Evolutionary conservation across 768 basidiomycete genomes (phyloP), one percentile per base, ranked within the genome.

Genomic region (Psilocybe subaeruginosa): DNA sequence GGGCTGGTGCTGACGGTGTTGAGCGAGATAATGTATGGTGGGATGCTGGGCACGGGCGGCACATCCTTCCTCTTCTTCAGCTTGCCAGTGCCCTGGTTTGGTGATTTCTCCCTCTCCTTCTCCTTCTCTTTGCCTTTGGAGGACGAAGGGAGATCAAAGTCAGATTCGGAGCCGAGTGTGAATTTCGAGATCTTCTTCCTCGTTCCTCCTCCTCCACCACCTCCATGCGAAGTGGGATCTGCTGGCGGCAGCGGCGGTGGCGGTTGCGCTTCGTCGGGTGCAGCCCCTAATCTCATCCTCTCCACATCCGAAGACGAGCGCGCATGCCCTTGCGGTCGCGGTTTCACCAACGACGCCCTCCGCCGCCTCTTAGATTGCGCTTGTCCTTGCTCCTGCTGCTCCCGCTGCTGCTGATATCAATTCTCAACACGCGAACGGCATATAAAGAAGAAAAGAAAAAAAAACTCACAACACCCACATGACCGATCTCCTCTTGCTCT

Each of bases 101-200:
- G 19, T 45, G 48, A 33, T 7, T 48, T 43, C 4, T 2, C 49
- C 35, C 41, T 43, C 4, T 2, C 49, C 35, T 56, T 46, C 7
- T 27, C 60, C 8, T 29, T 41, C 37, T 41, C 61, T 50, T 53
- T 57, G 16, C 30, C 48, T 4, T 30, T 31, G 14, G 57, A 46
- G 9, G 59, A 41, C 8, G 47, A 31, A n/a, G 61, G 56, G 3
- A 58, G 43, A 35, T 58, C 61, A 27, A 57, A 27, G 19, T 57
- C 56, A 17, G 56, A 57, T 9, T 57, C 30, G 30, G 23, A 47
- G 9, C 55, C 55, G 27, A 56, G 43, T 11, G 23, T 56, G 16
- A 56, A 56, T 23, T 56, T 56, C 5, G 43, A 12, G 23, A 39
- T 55, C 45, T 45, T 46, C 27, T 14, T 61, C 37, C 35, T 23